A percentile compares a stretch with the other conserved stretches of the same genome.
Evolutionary conservation across 352 stramenopile genomes (phyloP).

Genomic region (Phytophthora pisi): DNA sequence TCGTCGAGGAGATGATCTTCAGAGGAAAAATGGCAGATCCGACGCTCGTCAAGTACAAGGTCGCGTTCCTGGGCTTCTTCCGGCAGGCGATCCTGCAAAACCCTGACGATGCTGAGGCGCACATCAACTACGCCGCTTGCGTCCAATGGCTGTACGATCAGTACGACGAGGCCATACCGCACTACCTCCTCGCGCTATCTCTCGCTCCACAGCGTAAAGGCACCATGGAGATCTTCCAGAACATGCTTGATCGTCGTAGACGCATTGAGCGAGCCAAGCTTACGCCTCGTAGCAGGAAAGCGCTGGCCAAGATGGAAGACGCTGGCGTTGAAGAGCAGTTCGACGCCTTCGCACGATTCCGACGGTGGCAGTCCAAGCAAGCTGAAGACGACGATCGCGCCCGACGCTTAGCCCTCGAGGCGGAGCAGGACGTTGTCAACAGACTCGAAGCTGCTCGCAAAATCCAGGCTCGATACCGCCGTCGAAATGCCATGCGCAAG

Average conservation of each 20-base stretch:
- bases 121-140: conserved; percentile 83
- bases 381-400: conserved; percentile 56
- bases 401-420: conserved; percentile 38
- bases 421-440: conserved; percentile 23
- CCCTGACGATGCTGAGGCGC: conserved; percentile 58
- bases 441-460: conserved; percentile 47
- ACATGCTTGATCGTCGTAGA: conserved; percentile 66
- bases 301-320: conserved; percentile 26
- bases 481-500: conserved; percentile 55
- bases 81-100: conserved; percentile 73
- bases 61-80: conserved; percentile 83
- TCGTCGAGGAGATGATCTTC: conserved; percentile 73
- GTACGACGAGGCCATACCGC: conserved; percentile 59
- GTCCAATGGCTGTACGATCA: conserved; percentile 75
- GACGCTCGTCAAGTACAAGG: conserved; percentile 70
- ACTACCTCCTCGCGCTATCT: conserved; percentile 75
- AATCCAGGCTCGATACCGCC: conserved; percentile 74
- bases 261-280: conserved; percentile 39
- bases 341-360: conserved; percentile 70
- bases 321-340: conserved; percentile 51
- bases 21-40: conserved; percentile 64
- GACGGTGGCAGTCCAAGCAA: conserved; percentile 67
- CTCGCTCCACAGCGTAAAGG: conserved; percentile 66
- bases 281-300: conserved; percentile 30
- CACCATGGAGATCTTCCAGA: conserved; percentile 76